Percentiles rank a stretch among this genome's conserved stretches.
phyloP scores from a whole-genome alignment of 108 stramenopile genomes.

The Nitzschia putrida region DNA sequence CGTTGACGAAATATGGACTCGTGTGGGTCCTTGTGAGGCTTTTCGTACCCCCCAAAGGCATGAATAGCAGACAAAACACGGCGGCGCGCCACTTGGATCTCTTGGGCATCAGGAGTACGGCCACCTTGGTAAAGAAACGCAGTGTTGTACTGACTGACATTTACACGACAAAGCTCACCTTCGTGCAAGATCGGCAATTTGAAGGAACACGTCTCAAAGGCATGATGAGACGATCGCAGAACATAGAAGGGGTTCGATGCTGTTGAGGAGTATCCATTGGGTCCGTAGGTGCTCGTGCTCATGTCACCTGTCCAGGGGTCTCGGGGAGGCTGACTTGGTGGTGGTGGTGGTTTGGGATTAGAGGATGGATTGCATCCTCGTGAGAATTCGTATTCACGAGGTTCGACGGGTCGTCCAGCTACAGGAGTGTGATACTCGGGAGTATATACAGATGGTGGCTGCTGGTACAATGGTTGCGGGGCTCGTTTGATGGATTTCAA shows the following conservation, averaged over 20 bases:
- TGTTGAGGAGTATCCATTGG: conserved; percentile 6
- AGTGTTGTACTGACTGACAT: background rate
- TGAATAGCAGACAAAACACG: conserved; percentile 67
- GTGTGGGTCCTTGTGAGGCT: background rate
- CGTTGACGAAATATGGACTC: conserved; percentile 38
- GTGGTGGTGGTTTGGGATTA: conserved; percentile 3
- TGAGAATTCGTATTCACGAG: too few species aligned
- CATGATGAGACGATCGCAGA: conserved; percentile 30
- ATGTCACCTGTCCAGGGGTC: background rate
- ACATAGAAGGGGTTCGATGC: conserved; percentile 41
- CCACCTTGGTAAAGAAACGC: conserved; percentile 5
- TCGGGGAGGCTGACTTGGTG: background rate
- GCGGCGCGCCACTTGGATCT: conserved; percentile 42
- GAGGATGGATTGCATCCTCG: too few species aligned
- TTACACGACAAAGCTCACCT: conserved; percentile 18
- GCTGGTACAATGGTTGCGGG: background rate
- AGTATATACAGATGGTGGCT: background rate
- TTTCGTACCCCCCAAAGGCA: conserved; percentile 69
- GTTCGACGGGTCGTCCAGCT: too few species aligned
- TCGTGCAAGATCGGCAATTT: conserved; percentile 38
- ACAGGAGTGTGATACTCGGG: background rate
- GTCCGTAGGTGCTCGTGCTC: background rate
- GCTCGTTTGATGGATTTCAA: conserved; percentile 9
- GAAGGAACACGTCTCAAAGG: conserved; percentile 59
- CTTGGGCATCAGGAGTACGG: background rate